Evolutionary conservation across 768 basidiomycete genomes (phyloP).

Genomic region (Infundibulicybe gibba): DNA sequence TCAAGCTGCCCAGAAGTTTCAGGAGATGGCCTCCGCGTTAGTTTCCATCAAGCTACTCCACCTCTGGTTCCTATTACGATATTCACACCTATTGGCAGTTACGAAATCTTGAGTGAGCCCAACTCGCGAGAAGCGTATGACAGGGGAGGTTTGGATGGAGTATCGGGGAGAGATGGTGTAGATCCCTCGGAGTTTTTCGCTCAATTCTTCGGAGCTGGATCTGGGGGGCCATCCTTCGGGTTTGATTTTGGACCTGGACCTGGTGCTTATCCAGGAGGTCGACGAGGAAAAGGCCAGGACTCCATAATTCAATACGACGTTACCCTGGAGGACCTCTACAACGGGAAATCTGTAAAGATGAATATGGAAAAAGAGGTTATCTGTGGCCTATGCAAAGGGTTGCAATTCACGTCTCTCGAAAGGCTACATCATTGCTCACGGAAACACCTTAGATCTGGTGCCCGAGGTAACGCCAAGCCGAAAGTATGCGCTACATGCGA

Average conservation of each 20-base stretch:
- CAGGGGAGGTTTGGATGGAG: conserved; percentile 64
- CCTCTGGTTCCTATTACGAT: neutral
- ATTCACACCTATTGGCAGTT: conserved; percentile 38
- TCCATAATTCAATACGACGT: conserved; percentile 78
- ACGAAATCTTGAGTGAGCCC: conserved; percentile 77
- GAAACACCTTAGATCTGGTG: conserved; percentile 60
- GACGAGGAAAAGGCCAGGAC: conserved; percentile 63
- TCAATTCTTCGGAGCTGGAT: conserved; percentile 55
- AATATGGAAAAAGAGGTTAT: conserved; percentile 84
- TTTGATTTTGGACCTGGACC: conserved; percentile 64
- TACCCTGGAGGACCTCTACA: conserved; percentile 89
- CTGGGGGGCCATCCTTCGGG: conserved; percentile 39
- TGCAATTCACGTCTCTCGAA: neutral
- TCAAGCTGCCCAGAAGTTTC: conserved; percentile 77
- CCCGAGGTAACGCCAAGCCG: conserved; percentile 78
- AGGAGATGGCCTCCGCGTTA: conserved; percentile 86
- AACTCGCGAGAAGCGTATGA: conserved; percentile 73
- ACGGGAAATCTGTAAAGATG: conserved; percentile 85
- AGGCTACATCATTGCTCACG: neutral
- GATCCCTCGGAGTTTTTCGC: conserved; percentile 71
- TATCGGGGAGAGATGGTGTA: conserved; percentile 47
- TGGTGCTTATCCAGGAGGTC: conserved; percentile 28
- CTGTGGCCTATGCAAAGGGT: conserved; percentile 84
- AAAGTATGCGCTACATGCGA: conserved; percentile 79
- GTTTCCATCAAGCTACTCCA: conserved; percentile 23